Evolutionary conservation across 768 basidiomycete genomes (phyloP).

Genomic region (Mycena kentingensis): DNA sequence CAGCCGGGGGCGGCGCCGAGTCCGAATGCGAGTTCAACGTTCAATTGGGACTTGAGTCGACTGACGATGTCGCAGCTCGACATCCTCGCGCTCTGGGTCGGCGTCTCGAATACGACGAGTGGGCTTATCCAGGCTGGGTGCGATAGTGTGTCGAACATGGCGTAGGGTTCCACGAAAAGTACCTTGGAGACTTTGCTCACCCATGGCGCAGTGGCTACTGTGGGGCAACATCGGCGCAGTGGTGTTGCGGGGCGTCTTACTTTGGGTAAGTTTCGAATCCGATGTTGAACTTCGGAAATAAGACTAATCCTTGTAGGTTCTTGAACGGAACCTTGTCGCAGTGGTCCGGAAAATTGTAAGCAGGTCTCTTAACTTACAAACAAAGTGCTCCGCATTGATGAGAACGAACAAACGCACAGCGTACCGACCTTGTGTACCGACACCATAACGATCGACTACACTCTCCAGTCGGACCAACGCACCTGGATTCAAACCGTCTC

Average conservation of each 20-base stretch:
- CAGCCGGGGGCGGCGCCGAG: neutral
- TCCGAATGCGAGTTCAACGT: neutral
- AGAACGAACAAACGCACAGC: too few relatives aligned
- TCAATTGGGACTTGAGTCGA: neutral
- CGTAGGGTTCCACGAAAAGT: neutral
- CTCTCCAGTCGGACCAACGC: neutral
- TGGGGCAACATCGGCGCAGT: neutral
- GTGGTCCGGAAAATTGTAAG: neutral
- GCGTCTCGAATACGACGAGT: constrained; percentile 13
- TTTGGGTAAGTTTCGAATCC: too few relatives aligned
- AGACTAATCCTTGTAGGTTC: too few relatives aligned
- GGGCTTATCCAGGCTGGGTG: constrained; percentile 17
- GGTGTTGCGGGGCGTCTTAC: constrained; percentile 8
- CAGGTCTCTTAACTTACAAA: too few relatives aligned
- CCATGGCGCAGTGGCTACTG: neutral
- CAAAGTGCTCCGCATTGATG: too few relatives aligned
- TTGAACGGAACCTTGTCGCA: neutral
- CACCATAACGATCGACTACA: neutral
- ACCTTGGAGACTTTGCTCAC: neutral
- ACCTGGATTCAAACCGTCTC: constrained; percentile 17
- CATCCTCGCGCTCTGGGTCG: constrained; percentile 11
- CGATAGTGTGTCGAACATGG: constrained; percentile 1
- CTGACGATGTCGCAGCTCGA: neutral
- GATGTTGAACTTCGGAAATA: too few relatives aligned
- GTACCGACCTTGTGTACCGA: neutral